phyloP scores from a whole-genome alignment of 176 grass and related monocot species.

The Aegilops sharonensis region DNA sequence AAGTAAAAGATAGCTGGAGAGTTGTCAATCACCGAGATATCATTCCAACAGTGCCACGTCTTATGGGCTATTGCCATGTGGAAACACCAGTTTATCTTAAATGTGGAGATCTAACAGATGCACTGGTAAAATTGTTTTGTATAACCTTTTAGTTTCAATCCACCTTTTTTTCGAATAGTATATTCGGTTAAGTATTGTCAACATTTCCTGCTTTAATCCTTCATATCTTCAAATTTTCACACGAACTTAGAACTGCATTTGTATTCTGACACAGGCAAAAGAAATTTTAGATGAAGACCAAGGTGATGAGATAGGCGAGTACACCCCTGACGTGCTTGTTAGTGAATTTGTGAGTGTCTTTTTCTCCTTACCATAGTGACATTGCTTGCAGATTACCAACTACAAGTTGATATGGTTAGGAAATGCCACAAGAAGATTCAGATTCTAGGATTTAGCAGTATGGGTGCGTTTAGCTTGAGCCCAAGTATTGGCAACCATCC shows the following conservation, averaged over 20 bases:
- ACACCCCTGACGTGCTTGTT: constrained; percentile 78
- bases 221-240: background rate
- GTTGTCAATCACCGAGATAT: constrained; percentile 96
- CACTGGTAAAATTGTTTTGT: constrained; percentile 43
- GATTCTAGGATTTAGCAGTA: constrained; percentile 8
- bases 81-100: constrained; percentile 88
- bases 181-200: background rate
- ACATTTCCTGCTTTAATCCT: constrained; percentile 6
- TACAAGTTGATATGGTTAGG: background rate
- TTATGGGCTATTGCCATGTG: constrained; percentile 99
- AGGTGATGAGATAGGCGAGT: constrained; percentile 81
- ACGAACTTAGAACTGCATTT: background rate
- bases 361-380: background rate
- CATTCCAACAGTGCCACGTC: constrained; percentile 91
- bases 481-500: no score
- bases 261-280: constrained; percentile 47
- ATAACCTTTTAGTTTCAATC: background rate
- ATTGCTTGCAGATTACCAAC: background rate
- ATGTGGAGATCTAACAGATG: constrained; percentile 59
- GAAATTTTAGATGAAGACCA: constrained; percentile 57
- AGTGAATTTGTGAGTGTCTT: constrained; percentile 85
- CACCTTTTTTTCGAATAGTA: background rate
- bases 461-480: no score
- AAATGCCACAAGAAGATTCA: background rate
- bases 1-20: constrained; percentile 98